phyloP scores from a whole-genome alignment of 1,284 basidiomycete genomes.

The Apiotrichum sp. region DNA sequence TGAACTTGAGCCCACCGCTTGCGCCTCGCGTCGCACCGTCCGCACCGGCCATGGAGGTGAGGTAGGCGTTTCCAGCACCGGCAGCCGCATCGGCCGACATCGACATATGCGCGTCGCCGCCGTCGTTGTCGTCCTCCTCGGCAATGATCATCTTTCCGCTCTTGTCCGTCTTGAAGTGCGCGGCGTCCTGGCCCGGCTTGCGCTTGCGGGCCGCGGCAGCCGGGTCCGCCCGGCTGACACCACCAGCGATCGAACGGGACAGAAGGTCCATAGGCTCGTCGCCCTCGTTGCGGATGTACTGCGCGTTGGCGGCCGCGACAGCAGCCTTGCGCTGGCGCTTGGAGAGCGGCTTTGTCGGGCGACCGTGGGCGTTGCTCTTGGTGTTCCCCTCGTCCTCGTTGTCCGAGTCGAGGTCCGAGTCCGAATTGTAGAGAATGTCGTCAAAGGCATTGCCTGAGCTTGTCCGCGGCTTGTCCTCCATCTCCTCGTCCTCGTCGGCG shows the following conservation, averaged over 20 bases:
- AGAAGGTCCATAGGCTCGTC: conserved; percentile 95
- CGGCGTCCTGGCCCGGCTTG: conserved; percentile 79
- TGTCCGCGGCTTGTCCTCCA: conserved; percentile 52
- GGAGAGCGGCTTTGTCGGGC: conserved; percentile 29
- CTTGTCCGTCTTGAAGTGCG: conserved; percentile 79
- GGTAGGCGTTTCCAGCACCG: conserved; percentile 74
- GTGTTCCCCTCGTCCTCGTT: conserved; percentile 62
- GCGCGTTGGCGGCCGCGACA: conserved; percentile 27
- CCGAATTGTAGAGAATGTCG: conserved; percentile 89
- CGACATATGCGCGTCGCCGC: conserved; percentile 44
- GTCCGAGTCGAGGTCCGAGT: conserved; percentile 72
- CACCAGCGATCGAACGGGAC: conserved; percentile 65
- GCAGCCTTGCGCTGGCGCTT: conserved; percentile 28
- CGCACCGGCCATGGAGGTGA: conserved; percentile 64
- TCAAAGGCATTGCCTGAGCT: conserved; percentile 81
- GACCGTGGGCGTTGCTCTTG: no score
- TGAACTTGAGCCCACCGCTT: conserved; percentile 84
- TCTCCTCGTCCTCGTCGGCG: conserved; percentile 52
- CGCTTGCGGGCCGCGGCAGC: conserved; percentile 37
- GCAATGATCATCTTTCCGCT: conserved; percentile 88
- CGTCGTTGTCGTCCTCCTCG: conserved; percentile 52
- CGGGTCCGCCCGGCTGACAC: conserved; percentile 56
- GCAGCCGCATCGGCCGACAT: conserved; percentile 46
- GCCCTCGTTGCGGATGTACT: conserved; percentile 74
- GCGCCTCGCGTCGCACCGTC: conserved; percentile 83